Evolutionary conservation across 1,284 basidiomycete genomes (phyloP).

Genomic region (Ganoderma resinaceum): DNA sequence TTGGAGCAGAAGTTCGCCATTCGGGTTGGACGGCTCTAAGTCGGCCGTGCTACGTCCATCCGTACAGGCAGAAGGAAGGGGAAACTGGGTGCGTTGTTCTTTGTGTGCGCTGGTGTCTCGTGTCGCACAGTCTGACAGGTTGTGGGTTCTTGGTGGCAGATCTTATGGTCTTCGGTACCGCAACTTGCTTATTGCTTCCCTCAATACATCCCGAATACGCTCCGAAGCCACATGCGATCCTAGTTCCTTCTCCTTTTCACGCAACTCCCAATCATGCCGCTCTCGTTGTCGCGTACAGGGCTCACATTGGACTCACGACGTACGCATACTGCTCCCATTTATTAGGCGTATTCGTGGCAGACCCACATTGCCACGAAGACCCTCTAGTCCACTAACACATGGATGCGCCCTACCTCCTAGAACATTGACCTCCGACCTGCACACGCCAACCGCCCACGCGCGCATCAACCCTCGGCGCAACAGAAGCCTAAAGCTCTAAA

Average conservation of each 20-base stretch:
- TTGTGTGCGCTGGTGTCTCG: background rate
- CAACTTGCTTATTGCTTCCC: background rate
- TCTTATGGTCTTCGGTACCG: background rate
- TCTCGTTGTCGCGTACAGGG: background rate
- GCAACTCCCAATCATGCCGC: background rate
- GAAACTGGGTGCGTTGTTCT: background rate
- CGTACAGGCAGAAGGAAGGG: background rate
- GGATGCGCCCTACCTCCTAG: background rate
- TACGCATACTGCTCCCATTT: background rate
- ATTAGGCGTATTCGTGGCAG: background rate
- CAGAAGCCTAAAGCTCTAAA: constrained; percentile 23
- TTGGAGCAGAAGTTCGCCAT: background rate
- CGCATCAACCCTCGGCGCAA: background rate
- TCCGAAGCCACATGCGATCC: background rate
- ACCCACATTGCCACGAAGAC: background rate
- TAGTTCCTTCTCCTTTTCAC: background rate
- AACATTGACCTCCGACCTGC: background rate
- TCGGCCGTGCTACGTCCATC: background rate
- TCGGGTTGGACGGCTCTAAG: background rate
- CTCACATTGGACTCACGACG: background rate
- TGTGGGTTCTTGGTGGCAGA: background rate
- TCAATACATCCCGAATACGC: background rate
- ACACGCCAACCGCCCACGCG: constrained; percentile 8
- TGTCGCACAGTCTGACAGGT: background rate
- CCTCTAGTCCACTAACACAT: constrained; percentile 3